phyloP scores from a whole-genome alignment of 208 protist species.

The Spongospora subterranea region DNA sequence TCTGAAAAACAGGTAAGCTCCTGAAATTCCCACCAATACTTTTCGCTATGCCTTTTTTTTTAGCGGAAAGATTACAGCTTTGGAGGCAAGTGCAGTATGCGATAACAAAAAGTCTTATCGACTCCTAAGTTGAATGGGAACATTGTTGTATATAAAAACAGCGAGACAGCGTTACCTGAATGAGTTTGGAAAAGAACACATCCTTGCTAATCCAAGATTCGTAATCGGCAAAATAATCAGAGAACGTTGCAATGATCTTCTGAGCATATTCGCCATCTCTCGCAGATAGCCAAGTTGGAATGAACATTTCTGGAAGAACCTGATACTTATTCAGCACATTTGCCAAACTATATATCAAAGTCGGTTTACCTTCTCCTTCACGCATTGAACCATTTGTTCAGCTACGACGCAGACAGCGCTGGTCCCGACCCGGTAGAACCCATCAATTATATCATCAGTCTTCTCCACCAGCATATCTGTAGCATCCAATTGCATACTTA shows the following conservation, averaged over 20 bases:
- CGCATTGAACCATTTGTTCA: conserved; percentile 3
- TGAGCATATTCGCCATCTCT: background rate
- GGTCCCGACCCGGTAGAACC: conserved; percentile 8
- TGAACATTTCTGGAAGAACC: conserved; percentile 52
- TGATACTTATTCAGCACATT: background rate
- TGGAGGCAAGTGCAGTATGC: background rate
- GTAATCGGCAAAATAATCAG: conserved; percentile 52
- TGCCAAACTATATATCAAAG: background rate
- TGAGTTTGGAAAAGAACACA: conserved; percentile 28
- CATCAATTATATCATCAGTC: background rate
- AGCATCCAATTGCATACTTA: background rate
- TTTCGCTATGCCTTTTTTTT: background rate
- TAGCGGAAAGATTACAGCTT: background rate
- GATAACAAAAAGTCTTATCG: background rate
- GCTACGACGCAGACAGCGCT: background rate
- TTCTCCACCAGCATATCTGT: conserved; percentile 27
- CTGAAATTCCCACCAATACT: background rate
- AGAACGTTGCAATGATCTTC: conserved; percentile 35
- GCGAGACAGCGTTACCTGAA: conserved; percentile 21
- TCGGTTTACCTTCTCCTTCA: conserved; percentile 14
- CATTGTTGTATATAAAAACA: background rate
- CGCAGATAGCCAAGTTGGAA: conserved; percentile 1
- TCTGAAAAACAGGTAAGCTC: background rate
- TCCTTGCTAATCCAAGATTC: conserved; percentile 29
- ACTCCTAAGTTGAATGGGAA: conserved; percentile 7